phyloP scores from a whole-genome alignment of 441 rosid species.

The Oxalis stricta region DNA sequence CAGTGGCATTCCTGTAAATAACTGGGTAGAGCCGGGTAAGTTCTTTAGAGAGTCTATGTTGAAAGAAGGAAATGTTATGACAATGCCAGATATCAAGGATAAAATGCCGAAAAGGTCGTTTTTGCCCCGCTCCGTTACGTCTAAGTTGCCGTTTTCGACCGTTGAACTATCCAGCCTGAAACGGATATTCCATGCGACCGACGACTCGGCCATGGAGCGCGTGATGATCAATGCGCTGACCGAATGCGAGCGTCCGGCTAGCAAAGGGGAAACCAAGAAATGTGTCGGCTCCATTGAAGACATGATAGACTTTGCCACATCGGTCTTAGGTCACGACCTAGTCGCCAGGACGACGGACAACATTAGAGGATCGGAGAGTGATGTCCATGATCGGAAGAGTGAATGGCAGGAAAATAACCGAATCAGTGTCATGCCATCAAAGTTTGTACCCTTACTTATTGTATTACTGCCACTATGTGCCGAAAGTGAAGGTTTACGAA shows the following conservation, averaged over 20 bases:
- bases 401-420: constrained; percentile 21
- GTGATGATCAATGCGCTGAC: constrained; percentile 18
- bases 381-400: constrained; percentile 25
- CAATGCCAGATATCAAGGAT: constrained; percentile 36
- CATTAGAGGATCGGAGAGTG: constrained; percentile 21
- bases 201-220: constrained; percentile 20
- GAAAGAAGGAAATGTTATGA: constrained; percentile 25
- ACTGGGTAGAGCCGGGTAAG: constrained; percentile 35
- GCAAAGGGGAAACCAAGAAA: constrained; percentile 30
- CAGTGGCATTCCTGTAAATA: constrained; percentile 14
- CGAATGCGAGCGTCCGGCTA: constrained; percentile 34
- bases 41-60: constrained; percentile 35
- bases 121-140: constrained; percentile 21
- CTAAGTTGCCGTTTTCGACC: constrained; percentile 35
- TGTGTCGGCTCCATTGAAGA: constrained; percentile 33
- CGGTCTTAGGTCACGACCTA: constrained; percentile 19
- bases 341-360: constrained; percentile 20
- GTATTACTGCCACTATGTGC: constrained; percentile 44
- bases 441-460: constrained; percentile 33
- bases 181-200: constrained; percentile 20
- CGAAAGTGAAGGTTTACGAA: constrained; percentile 30
- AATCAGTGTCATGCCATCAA: constrained; percentile 43
- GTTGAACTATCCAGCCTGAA: constrained; percentile 10
- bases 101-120: constrained; percentile 42
- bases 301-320: constrained; percentile 34